Evolutionary conservation across 2,329 filamentous ascomycete genomes (phyloP), one percentile per base, ranked within the genome.

Genomic region (Cyphellophora europaea): DNA sequence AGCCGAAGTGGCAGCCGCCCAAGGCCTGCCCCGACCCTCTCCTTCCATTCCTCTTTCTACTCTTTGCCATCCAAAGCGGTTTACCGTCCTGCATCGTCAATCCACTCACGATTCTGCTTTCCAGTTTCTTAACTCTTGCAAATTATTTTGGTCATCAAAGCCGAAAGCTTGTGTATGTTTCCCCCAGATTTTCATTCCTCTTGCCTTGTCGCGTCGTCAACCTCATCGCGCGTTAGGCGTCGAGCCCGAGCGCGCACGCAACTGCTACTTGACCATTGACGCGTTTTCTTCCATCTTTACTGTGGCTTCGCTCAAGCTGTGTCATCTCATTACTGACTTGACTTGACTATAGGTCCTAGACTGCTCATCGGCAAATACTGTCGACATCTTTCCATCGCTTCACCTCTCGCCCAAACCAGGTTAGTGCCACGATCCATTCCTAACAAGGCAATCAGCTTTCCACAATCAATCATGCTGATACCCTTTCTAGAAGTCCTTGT

Each of bases 81-180:
- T 44, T 43, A 41, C 34, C 40, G 36, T 33, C 43, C 35, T 41
- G 33, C 38, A 37, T 38, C 27, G 42, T 32, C n/a, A 41, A 46
- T 33, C 43, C 43, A 46, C 43, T 44, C 43, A 39, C 29, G 23
- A 43, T 44, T 30, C 43, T 43, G 43, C 35, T 34, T 40, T 32
- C 39, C 32, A 38, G 43, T 46, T 37, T 41, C 41, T 43, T 41
- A 46, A 43, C 43, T 29, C 18, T 33, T 30, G 27, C n/a, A n/a
- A n/a, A n/a, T n/a, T n/a, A n/a, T n/a, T n/a, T n/a, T n/a, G n/a
- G n/a, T n/a, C n/a, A n/a, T n/a, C n/a, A n/a, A n/a, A n/a, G n/a
- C n/a, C n/a, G n/a, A n/a, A 30, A 30, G 27, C 27, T 30, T 30
- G 27, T 30, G 18, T 41, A 38, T 34, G 34, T 34, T 37, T 40